Evolutionary conservation across 2,329 filamentous ascomycete species (phyloP), one percentile per base, ranked within the genome.

Genomic region (Calonectria crousiana): DNA sequence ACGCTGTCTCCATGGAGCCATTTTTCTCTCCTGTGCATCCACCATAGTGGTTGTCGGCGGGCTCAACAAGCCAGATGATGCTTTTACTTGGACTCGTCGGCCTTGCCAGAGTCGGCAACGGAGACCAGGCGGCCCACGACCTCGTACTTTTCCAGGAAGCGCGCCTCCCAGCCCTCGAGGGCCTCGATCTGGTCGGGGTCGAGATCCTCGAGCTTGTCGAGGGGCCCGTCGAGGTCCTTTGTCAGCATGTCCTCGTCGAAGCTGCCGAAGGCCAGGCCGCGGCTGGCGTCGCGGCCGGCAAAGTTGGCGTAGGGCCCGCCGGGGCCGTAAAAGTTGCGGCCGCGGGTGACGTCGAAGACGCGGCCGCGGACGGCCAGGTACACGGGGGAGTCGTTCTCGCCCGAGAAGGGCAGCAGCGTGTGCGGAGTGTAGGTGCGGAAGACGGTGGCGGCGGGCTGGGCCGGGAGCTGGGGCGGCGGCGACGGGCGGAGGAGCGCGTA

Each of bases 191-290:
- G 93, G 73, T 96, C 95, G 1, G 83, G 84, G 8, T 91, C 92
- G 74, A 98, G 85, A 72, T 93, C 95, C 67, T 91, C 89, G 53
- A 98, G 88, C 68, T 89, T 91, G 83, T 98, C 95, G 76, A 98
- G 87, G 56, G 95, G 95, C 0, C 92, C 96, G 72, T 97, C 92
- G 70, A 98, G 86, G 84, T 98, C 94, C 88, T 96, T 92, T 23
- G 97, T 98, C 86, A 98, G 87, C 95, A 98, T 98, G 9, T 96
- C 94, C 88, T 95, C 92, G 83, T 98, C 97, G 84, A 99, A 98
- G 87, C 95, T 98, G 73, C 96, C 95, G 84, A 92, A 95, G 1
- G 97, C 96, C 74, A 99, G 87, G 1, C 97, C 97, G 67, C 96
- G 90, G 77, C 92, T 95, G 26, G 97, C 97, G 85, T 99, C 97